Evolutionary conservation across 257 asterid species (phyloP), one percentile per base, ranked within the genome.

Genomic region (Solanum dulcamara): DNA sequence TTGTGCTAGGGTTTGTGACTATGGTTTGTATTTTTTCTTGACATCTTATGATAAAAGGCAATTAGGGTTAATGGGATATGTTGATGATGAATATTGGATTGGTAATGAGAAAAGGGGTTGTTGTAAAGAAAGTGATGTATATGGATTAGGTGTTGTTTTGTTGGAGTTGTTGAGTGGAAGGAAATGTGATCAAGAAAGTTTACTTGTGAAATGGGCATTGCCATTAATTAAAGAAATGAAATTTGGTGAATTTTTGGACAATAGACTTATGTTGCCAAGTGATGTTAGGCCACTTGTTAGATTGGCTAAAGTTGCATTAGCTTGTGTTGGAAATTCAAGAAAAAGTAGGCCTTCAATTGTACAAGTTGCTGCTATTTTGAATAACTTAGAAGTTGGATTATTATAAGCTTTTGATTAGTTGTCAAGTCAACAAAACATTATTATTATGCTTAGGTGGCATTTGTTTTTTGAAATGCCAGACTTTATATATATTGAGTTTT

Each of bases 111-210:
- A 88, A 79, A 89, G 44, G 20, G 93, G 92, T 15, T 90, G 87
- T 42, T 93, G 93, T 0, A 94, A 94, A 87, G 99, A 96, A 81
- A 90, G 95, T 71, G 99, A 96, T 82, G 94, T 93, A 70, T 96
- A 87, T 84, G 98, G 98, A 13, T 87, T 94, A 15, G 99, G 99
- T 35, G 90, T 94, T 8, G 98, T 96, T 83, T 42, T 96, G 91
- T 83, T 96, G 91, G 99, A 96, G 86, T 82, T 96, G 90, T 89
- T 96, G 87, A 96, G 94, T 85, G 98, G 98, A 30, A 90, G 92
- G 87, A 93, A 86, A 83, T 87, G 90, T 83, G 92, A 92, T 75
- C 40, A 75, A 32, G 35, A 84, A 30, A 92, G 93, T 17, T 37
- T 81, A 87, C 88, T 96, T 59, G 94, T 92, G 4, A 81, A 86